phyloP scores from a whole-genome alignment of 1,284 basidiomycete species.

The Cryptococcus sp. region DNA sequence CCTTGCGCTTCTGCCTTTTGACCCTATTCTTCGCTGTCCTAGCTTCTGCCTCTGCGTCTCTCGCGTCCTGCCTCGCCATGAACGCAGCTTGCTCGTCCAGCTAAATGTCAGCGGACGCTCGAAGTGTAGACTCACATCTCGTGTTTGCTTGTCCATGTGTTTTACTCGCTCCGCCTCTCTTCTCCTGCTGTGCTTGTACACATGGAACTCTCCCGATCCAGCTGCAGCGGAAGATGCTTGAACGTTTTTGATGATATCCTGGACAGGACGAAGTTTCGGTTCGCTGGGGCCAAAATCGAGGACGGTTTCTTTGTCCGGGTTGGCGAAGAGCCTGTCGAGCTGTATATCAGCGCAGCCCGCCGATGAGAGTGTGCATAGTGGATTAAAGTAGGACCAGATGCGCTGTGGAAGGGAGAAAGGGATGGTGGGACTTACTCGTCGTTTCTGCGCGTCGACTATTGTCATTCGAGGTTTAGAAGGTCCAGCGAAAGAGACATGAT shows the following conservation, averaged over 20 bases:
- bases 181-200: conserved; percentile 91
- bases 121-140: conserved; percentile 56
- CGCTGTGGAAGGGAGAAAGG: background rate
- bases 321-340: conserved; percentile 77
- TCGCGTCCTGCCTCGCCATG: conserved; percentile 58
- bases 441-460: background rate
- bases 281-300: conserved; percentile 48
- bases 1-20: conserved; percentile 85
- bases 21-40: conserved; percentile 91
- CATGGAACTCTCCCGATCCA: conserved; percentile 93
- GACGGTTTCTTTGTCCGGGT: conserved; percentile 62
- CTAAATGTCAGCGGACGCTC: conserved; percentile 44
- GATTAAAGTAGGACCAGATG: too few species aligned
- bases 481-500: background rate
- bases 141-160: conserved; percentile 75
- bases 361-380: too few species aligned
- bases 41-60: conserved; percentile 63
- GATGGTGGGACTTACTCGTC: background rate
- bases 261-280: conserved; percentile 60
- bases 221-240: conserved; percentile 84
- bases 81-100: conserved; percentile 63
- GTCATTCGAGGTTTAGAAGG: background rate
- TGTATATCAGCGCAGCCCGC: conserved; percentile 46
- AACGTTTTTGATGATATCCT: conserved; percentile 99
- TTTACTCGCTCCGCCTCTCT: conserved; percentile 92